Conservation (phyloP, 1,139 yeast genomes). For the Debaryomycetaceae sp. region DNA sequence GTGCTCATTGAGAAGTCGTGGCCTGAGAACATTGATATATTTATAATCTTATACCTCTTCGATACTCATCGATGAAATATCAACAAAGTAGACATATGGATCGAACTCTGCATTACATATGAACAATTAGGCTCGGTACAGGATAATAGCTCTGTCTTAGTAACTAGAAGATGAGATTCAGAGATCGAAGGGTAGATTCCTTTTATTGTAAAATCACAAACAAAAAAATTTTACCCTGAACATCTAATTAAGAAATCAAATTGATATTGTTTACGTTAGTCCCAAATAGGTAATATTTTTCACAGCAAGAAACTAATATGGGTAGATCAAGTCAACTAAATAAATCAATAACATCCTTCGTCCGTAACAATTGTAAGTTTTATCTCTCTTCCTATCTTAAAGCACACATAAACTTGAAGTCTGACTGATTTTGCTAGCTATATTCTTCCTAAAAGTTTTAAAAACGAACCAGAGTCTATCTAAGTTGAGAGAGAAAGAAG, state of each 20-base stretch:
- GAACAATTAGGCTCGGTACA: too few relatives aligned
- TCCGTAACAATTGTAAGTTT: not conserved
- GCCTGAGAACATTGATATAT: too few relatives aligned
- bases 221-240: not conserved
- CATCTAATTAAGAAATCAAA: constrained; percentile 5
- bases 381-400: not conserved
- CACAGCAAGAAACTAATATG: constrained; percentile 5
- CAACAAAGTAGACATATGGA: too few relatives aligned
- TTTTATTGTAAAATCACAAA: not conserved
- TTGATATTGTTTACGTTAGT: constrained; percentile 16
- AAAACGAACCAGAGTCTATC: not conserved
- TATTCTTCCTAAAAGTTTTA: too few relatives aligned
- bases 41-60: too few relatives aligned
- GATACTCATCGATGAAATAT: too few relatives aligned
- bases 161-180: not conserved
- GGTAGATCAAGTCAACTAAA: constrained; percentile 4
- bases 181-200: not conserved
- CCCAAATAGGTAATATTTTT: constrained; percentile 16
- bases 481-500: not conserved
- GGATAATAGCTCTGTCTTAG: not conserved
- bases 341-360: not conserved
- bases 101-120: too few relatives aligned
- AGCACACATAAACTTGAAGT: too few relatives aligned
- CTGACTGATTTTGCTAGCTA: too few relatives aligned
- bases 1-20: not conserved